Base-by-base conservation (phyloP, 2,329 filamentous ascomycete genomes). In the Mycosphaerella sp. region DNA sequence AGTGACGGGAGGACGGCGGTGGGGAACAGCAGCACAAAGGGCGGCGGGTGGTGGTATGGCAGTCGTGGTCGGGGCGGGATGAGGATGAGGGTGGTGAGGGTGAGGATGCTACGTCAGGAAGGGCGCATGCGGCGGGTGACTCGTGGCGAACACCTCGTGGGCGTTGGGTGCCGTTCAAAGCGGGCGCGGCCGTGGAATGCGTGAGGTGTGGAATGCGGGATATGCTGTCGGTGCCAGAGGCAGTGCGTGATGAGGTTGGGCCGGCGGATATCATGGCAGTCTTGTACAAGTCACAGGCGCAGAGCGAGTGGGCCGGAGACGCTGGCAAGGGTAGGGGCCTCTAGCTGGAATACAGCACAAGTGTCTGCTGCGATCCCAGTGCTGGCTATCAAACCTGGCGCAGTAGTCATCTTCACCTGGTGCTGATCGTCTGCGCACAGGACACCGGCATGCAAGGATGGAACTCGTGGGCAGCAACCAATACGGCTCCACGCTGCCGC, bases 181-280 rank as follows among this genome's bases (percentile, higher is more conserved):
- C 40, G 51, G 46, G 23, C 39, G 55, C 38, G 55, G 46, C 29
- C 39, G 55, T 45, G 55, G 58, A 60, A 60, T 60, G 58, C 55
- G 53, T 34, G 32, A 48, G 52, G 42, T 53, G 44, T 59, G 58
- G 58, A 60, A 60, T 60, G 58, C 53, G 58, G 58, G 53, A 57
- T 49, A 38, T 53, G 57, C 41, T 29, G 26, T 29, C 26, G 26
- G 26, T 29, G 26, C 26, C 26, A 29, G 26, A 4, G 26, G 26
- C 46, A 57, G 54, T 45, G 50, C 57, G 45, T 54, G 53, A 49
- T 46, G 45, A 31, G 17, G 45, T 17, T 47, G 46, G 36, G 32
- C 26, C 40, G 55, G 49, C 52, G 55, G 55, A 54, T 51, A 53
- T 55, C 58, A 56, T 59, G 58, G 52, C 58, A 53, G 54, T 57